Base-by-base conservation (phyloP, 2,329 filamentous ascomycete genomes). In the Grosmannia huntii region DNA sequence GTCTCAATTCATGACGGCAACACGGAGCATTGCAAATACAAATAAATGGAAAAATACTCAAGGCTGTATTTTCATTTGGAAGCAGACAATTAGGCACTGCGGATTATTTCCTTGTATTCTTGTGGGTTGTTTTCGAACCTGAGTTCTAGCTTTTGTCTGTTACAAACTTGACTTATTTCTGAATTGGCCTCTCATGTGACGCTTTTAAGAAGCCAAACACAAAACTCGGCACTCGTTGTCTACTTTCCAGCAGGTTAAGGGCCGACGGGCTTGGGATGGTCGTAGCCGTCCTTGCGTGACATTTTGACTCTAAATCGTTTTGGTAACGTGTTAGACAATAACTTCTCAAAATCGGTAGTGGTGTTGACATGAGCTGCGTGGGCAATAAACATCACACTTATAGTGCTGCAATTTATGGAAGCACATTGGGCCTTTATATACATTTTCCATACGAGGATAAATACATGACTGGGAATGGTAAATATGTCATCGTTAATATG, bases 261-360 rank as follows among this genome's bases (percentile, higher is more conserved):
- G 23, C 44, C 46, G 4, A 46, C 25, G 4, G 55, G 55, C 46
- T 53, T 53, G 28, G 56, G 59, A 31, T 31, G 31, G 21, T 60
- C 56, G 53, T 60, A 51, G 11, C 56, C 53, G 19, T 57, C 53
- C 7, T 46, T 25, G 44, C 59, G 49, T 50, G 53, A 44, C 59
- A 60, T 60, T 11, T 11, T 51, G 25, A 36, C n/a, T 36, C 19
- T 57, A 33, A 41, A 9, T 41, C 2, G 38, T n/a, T n/a, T n/a
- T 44, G 41, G n/a, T 25, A 14, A 14, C 12, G 21, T 48, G 9
- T 36, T 36, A 16, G 36, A 5, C 6, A 16, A 38, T 4, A n/a
- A 5, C 16, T 44, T 19, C 38, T 44, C 12, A 9, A 9, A 14
- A 4, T 16, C 12, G 36, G 4, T 16, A 16, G 14, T 1, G 12